Evolutionary conservation across 164 flowering plant genomes (phyloP).

Genomic region (Aristolochia contorta): DNA sequence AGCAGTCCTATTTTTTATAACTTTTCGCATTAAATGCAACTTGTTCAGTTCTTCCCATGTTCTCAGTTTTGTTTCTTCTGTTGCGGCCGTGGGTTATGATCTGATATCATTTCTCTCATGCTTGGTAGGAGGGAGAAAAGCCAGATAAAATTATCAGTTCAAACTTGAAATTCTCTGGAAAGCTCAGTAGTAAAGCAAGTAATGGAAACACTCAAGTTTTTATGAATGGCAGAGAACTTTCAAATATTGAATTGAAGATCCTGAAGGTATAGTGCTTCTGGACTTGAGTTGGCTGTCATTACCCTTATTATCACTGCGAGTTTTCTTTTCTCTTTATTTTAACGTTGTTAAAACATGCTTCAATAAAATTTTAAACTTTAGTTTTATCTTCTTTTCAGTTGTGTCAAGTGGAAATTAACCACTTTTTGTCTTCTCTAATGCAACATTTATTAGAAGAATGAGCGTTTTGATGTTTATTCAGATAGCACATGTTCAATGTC

Average conservation of each 20-base stretch:
- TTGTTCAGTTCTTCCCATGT: not conserved
- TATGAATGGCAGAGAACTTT: conserved; percentile 89
- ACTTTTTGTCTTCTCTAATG: no score
- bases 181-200: conserved; percentile 71
- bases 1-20: conserved; percentile 2
- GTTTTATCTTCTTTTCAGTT: no score
- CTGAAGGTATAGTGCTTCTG: conserved; percentile 45
- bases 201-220: conserved; percentile 86
- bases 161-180: conserved; percentile 80
- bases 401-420: no score
- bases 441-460: not conserved
- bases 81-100: not conserved
- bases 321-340: not conserved
- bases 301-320: not conserved
- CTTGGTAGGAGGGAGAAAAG: conserved; percentile 79
- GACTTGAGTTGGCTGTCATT: not conserved
- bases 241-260: conserved; percentile 70
- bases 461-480: conserved; percentile 17
- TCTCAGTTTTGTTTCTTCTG: not conserved
- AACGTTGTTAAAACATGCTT: no score
- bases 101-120: not conserved
- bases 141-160: conserved; percentile 83
- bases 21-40: not conserved
- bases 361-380: no score
- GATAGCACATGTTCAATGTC: conserved; percentile 95